Evolutionary conservation across 306 rosid species (phyloP).

Genomic region (Morella rubra): DNA sequence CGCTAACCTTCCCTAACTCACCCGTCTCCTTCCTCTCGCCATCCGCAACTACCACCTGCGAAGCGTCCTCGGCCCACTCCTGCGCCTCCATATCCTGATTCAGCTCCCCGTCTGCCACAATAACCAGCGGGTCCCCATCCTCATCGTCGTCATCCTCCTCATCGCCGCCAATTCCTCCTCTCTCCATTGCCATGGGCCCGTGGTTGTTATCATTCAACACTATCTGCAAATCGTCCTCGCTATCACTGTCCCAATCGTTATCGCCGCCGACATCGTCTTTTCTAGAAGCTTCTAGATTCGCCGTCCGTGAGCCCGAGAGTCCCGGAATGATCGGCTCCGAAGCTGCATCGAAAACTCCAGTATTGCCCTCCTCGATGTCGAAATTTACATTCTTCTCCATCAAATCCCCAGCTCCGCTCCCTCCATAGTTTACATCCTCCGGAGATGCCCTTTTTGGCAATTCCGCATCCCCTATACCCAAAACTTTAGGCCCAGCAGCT

Average conservation of each 20-base stretch:
- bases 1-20: conserved; percentile 54
- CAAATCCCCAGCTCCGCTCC: conserved; percentile 21
- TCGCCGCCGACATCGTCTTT: conserved; percentile 42
- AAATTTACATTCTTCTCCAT: conserved; percentile 71
- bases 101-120: conserved; percentile 66
- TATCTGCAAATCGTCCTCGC: conserved; percentile 96
- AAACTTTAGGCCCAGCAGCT: conserved; percentile 17
- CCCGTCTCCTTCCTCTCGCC: conserved; percentile 77
- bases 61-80: conserved; percentile 78
- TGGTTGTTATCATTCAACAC: conserved; percentile 78
- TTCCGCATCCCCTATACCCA: conserved; percentile 11
- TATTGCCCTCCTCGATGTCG: conserved; percentile 73
- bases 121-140: conserved; percentile 65
- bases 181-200: conserved; percentile 63
- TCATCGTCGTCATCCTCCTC: conserved; percentile 57
- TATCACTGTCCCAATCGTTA: conserved; percentile 86
- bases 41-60: conserved; percentile 33
- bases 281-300: conserved; percentile 31
- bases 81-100: conserved; percentile 63
- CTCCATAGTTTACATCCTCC: conserved; percentile 32
- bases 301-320: conserved; percentile 23
- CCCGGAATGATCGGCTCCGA: conserved; percentile 82
- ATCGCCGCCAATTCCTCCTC: conserved; percentile 59
- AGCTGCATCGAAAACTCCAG: conserved; percentile 37
- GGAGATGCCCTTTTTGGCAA: conserved; percentile 9